These are phyloP conservation scores for Wallacemonas rigidus DNA, from an alignment of 208 protist genomes.

Conservation along the genomic window DNA sequence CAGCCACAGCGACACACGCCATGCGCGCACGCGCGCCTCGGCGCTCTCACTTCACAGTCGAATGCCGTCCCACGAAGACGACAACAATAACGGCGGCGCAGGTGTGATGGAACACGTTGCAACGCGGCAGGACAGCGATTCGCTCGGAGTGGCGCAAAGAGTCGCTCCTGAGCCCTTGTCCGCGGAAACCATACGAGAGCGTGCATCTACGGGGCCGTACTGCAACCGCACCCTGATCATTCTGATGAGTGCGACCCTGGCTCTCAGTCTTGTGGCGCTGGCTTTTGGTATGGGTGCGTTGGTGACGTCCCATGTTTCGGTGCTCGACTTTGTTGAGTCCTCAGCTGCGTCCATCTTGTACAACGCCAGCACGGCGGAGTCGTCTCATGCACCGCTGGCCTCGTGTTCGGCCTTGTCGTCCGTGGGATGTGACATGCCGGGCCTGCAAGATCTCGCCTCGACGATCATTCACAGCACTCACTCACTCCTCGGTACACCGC, in stretches of 20 bases:
- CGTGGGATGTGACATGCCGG: neutral
- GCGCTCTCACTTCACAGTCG: neutral
- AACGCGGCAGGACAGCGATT: neutral
- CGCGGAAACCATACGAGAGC: neutral
- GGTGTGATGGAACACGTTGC: neutral
- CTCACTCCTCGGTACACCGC: neutral
- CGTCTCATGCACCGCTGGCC: neutral
- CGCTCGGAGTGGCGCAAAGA: neutral
- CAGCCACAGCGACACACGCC: neutral
- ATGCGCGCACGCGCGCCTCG: neutral
- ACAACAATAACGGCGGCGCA: neutral
- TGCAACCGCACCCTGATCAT: conserved; percentile 6
- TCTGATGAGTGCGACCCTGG: neutral
- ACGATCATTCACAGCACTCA: neutral
- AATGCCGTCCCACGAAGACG: neutral
- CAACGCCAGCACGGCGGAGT: neutral
- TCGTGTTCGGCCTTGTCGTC: neutral
- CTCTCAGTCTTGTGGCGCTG: neutral
- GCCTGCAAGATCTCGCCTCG: neutral
- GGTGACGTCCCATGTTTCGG: conserved; percentile 2
- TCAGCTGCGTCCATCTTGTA: neutral
- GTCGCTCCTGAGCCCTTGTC: neutral
- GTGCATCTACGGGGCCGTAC: neutral
- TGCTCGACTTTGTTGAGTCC: neutral
- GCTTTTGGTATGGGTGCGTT: conserved; percentile 7